These are phyloP conservation scores for Isabelozyma rhagii DNA, from an alignment of 805 yeast species.

Conservation along the genomic window DNA sequence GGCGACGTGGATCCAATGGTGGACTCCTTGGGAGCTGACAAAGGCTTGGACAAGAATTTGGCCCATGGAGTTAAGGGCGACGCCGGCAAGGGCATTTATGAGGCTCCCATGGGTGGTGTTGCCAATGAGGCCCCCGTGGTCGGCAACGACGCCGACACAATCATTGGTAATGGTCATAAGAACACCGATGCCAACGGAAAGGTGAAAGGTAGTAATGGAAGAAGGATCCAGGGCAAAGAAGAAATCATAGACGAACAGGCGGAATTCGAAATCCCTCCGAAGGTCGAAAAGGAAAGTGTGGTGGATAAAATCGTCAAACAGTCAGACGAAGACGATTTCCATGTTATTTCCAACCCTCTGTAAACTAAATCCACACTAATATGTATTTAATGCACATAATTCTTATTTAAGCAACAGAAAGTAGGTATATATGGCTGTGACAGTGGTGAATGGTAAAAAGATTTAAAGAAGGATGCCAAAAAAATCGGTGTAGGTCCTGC, in stretches of 20 bases:
- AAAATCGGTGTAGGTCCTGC: constrained; percentile 21
- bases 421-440: too few species aligned
- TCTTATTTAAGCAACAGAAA: neutral
- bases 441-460: too few species aligned
- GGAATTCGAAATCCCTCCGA: neutral
- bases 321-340: neutral
- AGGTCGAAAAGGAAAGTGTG: constrained; percentile 1
- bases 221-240: constrained; percentile 1
- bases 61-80: constrained; percentile 39
- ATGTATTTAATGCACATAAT: neutral
- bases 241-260: neutral
- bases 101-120: constrained; percentile 46
- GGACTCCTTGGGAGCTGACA: constrained; percentile 25
- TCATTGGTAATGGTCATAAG: constrained; percentile 18
- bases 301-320: neutral
- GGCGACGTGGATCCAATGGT: constrained; percentile 28
- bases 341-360: neutral
- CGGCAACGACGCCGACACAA: constrained; percentile 35
- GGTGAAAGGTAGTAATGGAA: constrained; percentile 1
- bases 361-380: neutral
- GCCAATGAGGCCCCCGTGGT: constrained; percentile 45
- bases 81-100: constrained; percentile 35
- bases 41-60: constrained; percentile 37
- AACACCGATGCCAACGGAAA: constrained; percentile 4
- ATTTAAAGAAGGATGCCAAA: neutral